These are phyloP conservation scores for Colletotrichum neosansevieriae DNA, from an alignment of 2,329 filamentous ascomycete genomes.

Conservation along the genomic window DNA sequence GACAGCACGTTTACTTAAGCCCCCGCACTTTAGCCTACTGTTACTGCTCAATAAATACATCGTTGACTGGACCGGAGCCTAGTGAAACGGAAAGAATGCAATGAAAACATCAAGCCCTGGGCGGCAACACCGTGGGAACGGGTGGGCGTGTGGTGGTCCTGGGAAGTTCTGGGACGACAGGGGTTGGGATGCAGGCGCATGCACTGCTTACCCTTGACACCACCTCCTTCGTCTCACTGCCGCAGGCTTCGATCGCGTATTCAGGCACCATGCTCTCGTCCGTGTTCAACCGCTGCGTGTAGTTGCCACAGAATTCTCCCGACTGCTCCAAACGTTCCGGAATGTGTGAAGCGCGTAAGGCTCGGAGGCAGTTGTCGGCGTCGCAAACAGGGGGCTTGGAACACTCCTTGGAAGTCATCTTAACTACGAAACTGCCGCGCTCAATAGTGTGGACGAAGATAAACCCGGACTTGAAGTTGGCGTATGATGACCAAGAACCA, in stretches of 20 bases:
- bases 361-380: conserved; percentile 43
- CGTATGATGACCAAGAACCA: conserved; percentile 42
- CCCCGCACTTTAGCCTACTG: too few species aligned
- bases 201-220: conserved; percentile 42
- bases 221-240: conserved; percentile 23
- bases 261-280: conserved; percentile 38
- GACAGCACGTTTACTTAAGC: too few species aligned
- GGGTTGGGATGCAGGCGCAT: conserved; percentile 42
- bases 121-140: conserved; percentile 43
- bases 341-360: conserved; percentile 39
- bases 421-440: conserved; percentile 43
- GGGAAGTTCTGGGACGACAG: conserved; percentile 43
- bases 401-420: conserved; percentile 42
- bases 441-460: conserved; percentile 44
- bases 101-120: neutral
- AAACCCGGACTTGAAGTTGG: conserved; percentile 43
- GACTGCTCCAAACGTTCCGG: conserved; percentile 42
- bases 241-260: conserved; percentile 41
- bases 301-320: conserved; percentile 41
- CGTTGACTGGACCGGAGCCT: too few species aligned
- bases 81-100: too few species aligned
- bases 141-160: conserved; percentile 44
- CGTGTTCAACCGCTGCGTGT: conserved; percentile 24
- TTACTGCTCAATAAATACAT: too few species aligned
- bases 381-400: conserved; percentile 37